phyloP scores from a whole-genome alignment of 768 basidiomycete genomes.

The Epithele typhae region DNA sequence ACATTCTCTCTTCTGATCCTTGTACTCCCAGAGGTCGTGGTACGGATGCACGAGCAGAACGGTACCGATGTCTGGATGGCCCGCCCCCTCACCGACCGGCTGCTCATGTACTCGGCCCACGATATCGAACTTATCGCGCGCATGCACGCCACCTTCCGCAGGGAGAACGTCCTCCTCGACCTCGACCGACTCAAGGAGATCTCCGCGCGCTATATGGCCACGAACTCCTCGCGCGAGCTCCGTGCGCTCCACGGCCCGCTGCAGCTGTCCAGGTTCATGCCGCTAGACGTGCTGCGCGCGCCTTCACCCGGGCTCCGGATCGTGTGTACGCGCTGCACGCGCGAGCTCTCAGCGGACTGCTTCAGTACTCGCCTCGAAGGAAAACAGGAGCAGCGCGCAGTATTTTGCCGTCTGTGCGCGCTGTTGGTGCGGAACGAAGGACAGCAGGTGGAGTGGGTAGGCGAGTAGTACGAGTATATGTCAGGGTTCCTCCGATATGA shows the following conservation, averaged over 20 bases:
- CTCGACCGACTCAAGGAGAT: not conserved
- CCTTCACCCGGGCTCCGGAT: not conserved
- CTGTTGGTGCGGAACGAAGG: not conserved
- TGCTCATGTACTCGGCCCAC: constrained; percentile 34
- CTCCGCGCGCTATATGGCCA: constrained; percentile 1
- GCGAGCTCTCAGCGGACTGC: constrained; percentile 1
- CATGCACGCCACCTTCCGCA: constrained; percentile 28
- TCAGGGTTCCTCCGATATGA: no score
- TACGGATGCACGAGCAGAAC: constrained; percentile 28
- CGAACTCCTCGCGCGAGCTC: not conserved
- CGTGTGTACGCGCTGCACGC: not conserved
- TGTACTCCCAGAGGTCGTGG: constrained; percentile 24
- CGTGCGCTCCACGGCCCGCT: not conserved
- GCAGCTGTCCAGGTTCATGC: not conserved
- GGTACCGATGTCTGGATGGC: constrained; percentile 27
- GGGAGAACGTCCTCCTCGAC: not conserved
- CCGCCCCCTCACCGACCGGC: constrained; percentile 28
- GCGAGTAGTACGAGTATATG: no score
- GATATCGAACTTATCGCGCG: constrained; percentile 33
- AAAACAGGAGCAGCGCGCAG: not conserved
- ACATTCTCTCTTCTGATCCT: no score
- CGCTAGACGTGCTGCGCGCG: not conserved
- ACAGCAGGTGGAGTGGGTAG: no score
- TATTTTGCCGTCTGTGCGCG: not conserved
- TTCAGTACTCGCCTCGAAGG: not conserved